Conservation (phyloP, 129 eudicot genomes). For the Arctium lappa region DNA sequence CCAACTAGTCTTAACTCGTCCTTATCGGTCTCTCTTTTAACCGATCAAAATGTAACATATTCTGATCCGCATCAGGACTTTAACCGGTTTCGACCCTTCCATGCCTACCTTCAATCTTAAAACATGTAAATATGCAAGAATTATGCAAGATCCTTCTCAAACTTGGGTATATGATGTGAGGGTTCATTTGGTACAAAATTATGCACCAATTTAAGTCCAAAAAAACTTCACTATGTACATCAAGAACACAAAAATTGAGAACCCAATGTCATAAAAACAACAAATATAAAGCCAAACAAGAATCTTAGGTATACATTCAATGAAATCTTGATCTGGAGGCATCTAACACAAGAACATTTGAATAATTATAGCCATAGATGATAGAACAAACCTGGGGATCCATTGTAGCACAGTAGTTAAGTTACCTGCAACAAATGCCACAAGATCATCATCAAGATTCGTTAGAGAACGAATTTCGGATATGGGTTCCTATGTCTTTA, state of each 20-base stretch:
- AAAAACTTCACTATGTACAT: neutral
- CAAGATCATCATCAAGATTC: neutral
- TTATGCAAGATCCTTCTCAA: neutral
- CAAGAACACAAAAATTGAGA: neutral
- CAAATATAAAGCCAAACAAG: neutral
- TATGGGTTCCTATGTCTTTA: neutral
- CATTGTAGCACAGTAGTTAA: neutral
- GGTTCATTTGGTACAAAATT: neutral
- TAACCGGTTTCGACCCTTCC: neutral
- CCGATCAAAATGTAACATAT: neutral
- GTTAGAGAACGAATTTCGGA: neutral
- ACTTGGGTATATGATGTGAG: neutral
- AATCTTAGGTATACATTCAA: neutral
- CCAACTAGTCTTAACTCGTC: neutral
- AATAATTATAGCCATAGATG: slow-evolving; percentile 5
- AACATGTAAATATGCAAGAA: neutral
- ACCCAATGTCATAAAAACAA: neutral
- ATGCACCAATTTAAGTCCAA: neutral
- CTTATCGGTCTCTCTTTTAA: neutral
- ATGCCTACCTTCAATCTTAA: neutral
- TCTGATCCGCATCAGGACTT: neutral
- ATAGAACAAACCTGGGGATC: slow-evolving; percentile 10
- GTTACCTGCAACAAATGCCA: slow-evolving; percentile 23
- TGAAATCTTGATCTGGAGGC: neutral
- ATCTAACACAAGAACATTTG: slow-evolving; percentile 5